A percentile compares a stretch with the other conserved stretches of the same genome.
Evolutionary conservation across 1,284 basidiomycete genomes (phyloP).

Genomic region (Psilocybe mexicana): DNA sequence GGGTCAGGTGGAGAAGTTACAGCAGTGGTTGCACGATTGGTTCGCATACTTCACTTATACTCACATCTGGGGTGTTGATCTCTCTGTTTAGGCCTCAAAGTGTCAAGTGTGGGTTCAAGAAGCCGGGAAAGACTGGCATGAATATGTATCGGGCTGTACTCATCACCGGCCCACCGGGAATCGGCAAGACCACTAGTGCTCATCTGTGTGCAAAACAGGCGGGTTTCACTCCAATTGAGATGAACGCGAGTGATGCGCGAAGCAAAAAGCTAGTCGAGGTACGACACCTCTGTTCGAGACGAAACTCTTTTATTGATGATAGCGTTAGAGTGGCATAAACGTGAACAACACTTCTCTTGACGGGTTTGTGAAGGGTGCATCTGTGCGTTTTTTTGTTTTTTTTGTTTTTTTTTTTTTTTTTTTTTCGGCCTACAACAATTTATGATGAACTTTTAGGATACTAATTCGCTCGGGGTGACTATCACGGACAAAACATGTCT

Average conservation of each 20-base stretch:
- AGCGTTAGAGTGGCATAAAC: constrained; percentile 74
- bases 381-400: constrained; percentile 39
- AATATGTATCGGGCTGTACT: constrained; percentile 87
- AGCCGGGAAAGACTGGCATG: constrained; percentile 90
- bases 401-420: neutral
- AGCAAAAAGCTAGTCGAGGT: constrained; percentile 98
- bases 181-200: constrained; percentile 97
- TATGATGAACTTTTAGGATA: constrained; percentile 40
- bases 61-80: neutral
- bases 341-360: constrained; percentile 88
- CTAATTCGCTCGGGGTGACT: constrained; percentile 66
- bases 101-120: constrained; percentile 82
- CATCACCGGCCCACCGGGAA: constrained; percentile 93
- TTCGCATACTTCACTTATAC: constrained; percentile 33
- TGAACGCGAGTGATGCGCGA: constrained; percentile 94
- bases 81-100: constrained; percentile 61
- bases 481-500: constrained; percentile 85
- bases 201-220: constrained; percentile 88
- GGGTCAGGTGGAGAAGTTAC: constrained; percentile 84
- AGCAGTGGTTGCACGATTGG: constrained; percentile 89
- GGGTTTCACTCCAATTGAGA: constrained; percentile 90
- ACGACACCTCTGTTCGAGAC: constrained; percentile 12
- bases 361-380: constrained; percentile 75
- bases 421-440: neutral
- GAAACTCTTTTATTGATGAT: neutral